Percentiles rank a stretch among this genome's conserved stretches.
These are phyloP conservation scores for Quercus lobata DNA, from an alignment of 331 rosid species.

Conservation along the genomic window DNA sequence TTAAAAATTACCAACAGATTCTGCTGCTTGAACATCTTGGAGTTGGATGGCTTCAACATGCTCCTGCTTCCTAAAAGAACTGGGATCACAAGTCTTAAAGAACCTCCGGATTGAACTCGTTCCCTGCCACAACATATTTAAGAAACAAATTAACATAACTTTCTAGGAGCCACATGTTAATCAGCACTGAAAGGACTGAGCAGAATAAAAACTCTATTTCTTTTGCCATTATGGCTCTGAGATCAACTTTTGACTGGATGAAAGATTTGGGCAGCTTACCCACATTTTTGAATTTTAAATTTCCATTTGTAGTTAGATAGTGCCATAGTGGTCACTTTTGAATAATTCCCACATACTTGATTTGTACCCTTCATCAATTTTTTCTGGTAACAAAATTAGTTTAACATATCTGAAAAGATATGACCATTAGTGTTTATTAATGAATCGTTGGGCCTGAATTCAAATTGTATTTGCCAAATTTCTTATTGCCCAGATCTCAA, in stretches of 20 bases:
- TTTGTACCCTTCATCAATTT: not conserved
- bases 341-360: not conserved
- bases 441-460: not conserved
- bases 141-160: not conserved
- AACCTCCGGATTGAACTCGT: conserved; percentile 57
- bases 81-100: conserved; percentile 45
- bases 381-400: not conserved
- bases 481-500: not conserved
- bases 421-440: not conserved
- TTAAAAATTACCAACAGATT: conserved; percentile 35
- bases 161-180: not conserved
- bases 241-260: not conserved
- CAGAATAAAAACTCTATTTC: not conserved
- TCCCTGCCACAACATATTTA: conserved; percentile 41
- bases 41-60: conserved; percentile 21
- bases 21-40: conserved; percentile 28
- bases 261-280: not conserved
- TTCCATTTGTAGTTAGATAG: not conserved
- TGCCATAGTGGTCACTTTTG: not conserved
- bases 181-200: not conserved
- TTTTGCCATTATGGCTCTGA: not conserved
- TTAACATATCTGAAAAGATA: not conserved
- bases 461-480: not conserved
- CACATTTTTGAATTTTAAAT: not conserved
- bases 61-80: conserved; percentile 44